A percentile compares a stretch with the other conserved stretches of the same genome.
Conservation (phyloP, 108 stramenopile genomes). For the Schizochytrium sp. region DNA sequence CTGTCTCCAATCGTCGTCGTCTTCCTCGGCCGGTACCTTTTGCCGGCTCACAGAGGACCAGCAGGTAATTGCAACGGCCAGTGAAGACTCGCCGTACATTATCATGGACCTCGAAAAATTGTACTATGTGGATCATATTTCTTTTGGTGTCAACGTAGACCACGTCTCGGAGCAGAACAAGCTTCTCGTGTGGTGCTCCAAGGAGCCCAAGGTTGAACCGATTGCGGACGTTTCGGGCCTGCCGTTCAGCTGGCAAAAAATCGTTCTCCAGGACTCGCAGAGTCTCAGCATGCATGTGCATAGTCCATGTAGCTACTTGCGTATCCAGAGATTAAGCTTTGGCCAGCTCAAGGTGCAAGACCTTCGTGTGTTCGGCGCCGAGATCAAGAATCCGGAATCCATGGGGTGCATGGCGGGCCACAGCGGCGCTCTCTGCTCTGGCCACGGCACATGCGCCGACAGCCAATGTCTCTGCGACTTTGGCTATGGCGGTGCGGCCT, state of each 20-base stretch:
- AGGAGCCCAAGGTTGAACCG: neutral
- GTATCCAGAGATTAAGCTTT: neutral
- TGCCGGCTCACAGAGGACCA: neutral
- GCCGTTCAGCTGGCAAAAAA: neutral
- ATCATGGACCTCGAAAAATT: neutral
- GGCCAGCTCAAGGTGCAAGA: neutral
- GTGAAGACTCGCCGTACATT: neutral
- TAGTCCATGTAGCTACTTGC: neutral
- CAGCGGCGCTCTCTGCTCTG: neutral
- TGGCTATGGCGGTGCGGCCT: neutral
- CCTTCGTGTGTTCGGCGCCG: neutral
- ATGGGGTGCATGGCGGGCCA: neutral
- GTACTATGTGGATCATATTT: neutral
- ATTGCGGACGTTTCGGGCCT: neutral
- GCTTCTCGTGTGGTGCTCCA: neutral
- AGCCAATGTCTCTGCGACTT: neutral
- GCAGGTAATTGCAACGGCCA: neutral
- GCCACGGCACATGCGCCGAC: neutral
- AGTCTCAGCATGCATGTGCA: neutral
- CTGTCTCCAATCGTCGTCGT: neutral
- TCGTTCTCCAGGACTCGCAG: neutral
- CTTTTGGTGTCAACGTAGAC: neutral
- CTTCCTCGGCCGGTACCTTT: slow-evolving; percentile 4
- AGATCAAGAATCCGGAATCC: neutral
- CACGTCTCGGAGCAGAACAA: neutral